Conservation (phyloP, 2,329 filamentous ascomycete species). For the Phialocephala subalpina region DNA sequence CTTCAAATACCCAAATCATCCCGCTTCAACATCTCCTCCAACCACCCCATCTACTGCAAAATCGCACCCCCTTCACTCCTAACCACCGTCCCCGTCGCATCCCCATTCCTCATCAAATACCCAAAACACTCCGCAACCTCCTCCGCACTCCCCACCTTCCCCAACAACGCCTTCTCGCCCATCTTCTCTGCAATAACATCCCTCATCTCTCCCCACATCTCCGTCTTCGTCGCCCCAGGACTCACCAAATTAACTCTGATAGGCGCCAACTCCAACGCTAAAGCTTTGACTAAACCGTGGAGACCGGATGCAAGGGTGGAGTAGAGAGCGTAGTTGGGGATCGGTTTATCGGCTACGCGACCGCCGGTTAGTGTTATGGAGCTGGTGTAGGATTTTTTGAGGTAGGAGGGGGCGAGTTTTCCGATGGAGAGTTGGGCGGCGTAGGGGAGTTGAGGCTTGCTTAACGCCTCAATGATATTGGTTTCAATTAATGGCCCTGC, state of each 20-base stretch:
- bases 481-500: conserved; percentile 15
- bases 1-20: too few relatives aligned
- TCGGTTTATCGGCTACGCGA: conserved; percentile 25
- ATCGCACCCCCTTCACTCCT: conserved; percentile 5
- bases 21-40: too few relatives aligned
- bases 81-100: conserved; percentile 43
- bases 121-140: conserved; percentile 52
- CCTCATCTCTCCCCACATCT: conserved; percentile 47
- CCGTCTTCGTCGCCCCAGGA: conserved; percentile 61
- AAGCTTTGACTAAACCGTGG: conserved; percentile 57
- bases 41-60: background rate
- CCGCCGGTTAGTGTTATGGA: conserved; percentile 34
- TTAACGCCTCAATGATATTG: background rate
- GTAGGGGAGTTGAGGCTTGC: conserved; percentile 6
- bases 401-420: conserved; percentile 25
- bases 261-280: conserved; percentile 69
- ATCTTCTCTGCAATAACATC: conserved; percentile 32
- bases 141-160: conserved; percentile 37
- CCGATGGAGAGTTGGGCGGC: conserved; percentile 16
- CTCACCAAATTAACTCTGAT: conserved; percentile 67
- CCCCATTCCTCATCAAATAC: conserved; percentile 50
- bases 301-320: conserved; percentile 56
- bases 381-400: conserved; percentile 20
- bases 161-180: conserved; percentile 31
- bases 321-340: conserved; percentile 53